Conservation (phyloP, 2,329 filamentous ascomycete genomes). For the Paramyrothecium roridum region DNA sequence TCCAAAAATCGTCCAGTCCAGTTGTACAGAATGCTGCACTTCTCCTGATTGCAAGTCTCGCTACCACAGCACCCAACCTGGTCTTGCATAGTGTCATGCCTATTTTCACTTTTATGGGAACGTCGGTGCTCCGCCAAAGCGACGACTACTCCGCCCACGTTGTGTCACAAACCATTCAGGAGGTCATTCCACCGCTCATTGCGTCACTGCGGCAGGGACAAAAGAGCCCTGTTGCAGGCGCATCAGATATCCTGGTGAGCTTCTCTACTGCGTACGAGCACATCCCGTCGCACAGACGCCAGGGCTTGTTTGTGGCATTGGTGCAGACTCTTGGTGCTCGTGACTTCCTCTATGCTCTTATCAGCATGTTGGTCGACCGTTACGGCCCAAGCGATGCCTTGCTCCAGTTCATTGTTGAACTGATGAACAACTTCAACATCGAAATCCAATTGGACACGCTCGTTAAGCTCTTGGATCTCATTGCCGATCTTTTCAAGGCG, state of each 20-base stretch:
- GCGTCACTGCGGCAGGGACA: conserved; percentile 79
- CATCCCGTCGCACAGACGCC: conserved; percentile 81
- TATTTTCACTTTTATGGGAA: conserved; percentile 97
- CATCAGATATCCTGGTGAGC: conserved; percentile 87
- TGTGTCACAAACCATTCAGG: conserved; percentile 89
- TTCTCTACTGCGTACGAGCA: conserved; percentile 97
- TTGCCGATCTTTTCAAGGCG: conserved; percentile 70
- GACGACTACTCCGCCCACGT: conserved; percentile 98
- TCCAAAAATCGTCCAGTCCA: conserved; percentile 85
- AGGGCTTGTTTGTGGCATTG: conserved; percentile 79
- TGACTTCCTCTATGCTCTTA: conserved; percentile 83
- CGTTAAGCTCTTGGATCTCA: conserved; percentile 71
- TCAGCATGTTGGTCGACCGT: conserved; percentile 87
- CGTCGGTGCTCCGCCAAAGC: conserved; percentile 83
- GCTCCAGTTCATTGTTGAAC: conserved; percentile 68
- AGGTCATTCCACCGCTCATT: conserved; percentile 89
- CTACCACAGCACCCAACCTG: conserved; percentile 82
- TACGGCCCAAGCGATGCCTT: conserved; percentile 76
- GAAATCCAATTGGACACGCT: conserved; percentile 76
- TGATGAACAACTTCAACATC: conserved; percentile 71
- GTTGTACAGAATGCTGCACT: conserved; percentile 92
- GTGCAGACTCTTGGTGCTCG: conserved; percentile 80
- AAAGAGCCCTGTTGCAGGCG: conserved; percentile 73
- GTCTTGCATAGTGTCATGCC: conserved; percentile 98
- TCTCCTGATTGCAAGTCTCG: conserved; percentile 81